Evolutionary conservation across 768 basidiomycete species (phyloP), one percentile per base, ranked within the genome.

Genomic region (Mycena albidolilacea): DNA sequence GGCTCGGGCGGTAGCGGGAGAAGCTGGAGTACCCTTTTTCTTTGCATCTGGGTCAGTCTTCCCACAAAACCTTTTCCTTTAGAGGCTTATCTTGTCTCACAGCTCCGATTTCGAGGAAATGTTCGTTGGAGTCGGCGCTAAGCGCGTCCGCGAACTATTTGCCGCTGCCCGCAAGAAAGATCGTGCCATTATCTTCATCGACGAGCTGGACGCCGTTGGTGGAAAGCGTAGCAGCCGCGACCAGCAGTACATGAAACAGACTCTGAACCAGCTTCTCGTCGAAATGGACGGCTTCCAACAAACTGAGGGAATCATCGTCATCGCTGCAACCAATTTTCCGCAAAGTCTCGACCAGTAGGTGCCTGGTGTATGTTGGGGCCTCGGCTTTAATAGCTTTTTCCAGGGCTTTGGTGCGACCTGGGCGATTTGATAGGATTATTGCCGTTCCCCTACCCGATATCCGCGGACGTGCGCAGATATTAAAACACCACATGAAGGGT

Each of bases 231-330:
- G 90, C 77, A 90, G 88, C 71, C 90, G 93, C 69, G 93, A 95
- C 74, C 93, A 96, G 82, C 93, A 94, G 78, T 95, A 95, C 83
- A 91, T 95, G 91, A 96, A 95, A 77, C 95, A 96, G 82, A 97
- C 98, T 0, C 87, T 99, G 58, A 99, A 99, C 78, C 97, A 99
- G 82, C 88, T 99, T 17, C 88, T 99, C 63, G 95, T 97, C 50
- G 98, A 99, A 82, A 93, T 99, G 89, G 98, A 99, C 78, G 98
- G 98, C 3, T 99, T 99, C 86, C 86, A 93, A 80, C 95, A 97
- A 80, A 90, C 88, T 38, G 96, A 99, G 81, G 97, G 97, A 37
- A 91, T 99, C 75, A 96, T 99, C 71, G 94, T 98, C 73, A 95
- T 98, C 70, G 97, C 95, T 41, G 95, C 93, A n/a, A 99, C 98